phyloP scores from a whole-genome alignment of 1,284 basidiomycete genomes.

The Apiotrichum porosum region DNA sequence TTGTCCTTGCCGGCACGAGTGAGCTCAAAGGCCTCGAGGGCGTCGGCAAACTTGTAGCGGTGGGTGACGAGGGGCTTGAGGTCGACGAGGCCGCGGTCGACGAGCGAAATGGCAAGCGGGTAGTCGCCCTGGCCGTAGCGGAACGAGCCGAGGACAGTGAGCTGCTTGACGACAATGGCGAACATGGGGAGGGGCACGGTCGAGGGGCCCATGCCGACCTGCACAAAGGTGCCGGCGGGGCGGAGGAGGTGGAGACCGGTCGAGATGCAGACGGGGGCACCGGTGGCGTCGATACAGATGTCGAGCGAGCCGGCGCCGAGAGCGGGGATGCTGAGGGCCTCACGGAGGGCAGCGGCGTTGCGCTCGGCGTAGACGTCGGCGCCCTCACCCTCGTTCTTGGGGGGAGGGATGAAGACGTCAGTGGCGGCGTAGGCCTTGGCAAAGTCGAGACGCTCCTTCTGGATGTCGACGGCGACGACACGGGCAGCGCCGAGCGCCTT shows the following conservation, averaged over 20 bases:
- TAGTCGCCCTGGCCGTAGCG: slow-evolving; percentile 49
- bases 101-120: slow-evolving; percentile 55
- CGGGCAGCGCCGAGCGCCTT: slow-evolving; percentile 79
- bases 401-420: slow-evolving; percentile 65
- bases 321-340: slow-evolving; percentile 50
- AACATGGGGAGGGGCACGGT: slow-evolving; percentile 43
- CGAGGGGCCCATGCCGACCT: slow-evolving; percentile 46
- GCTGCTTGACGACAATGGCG: slow-evolving; percentile 44
- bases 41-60: slow-evolving; percentile 57
- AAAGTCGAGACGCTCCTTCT: slow-evolving; percentile 74
- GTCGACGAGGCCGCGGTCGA: slow-evolving; percentile 53
- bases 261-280: slow-evolving; percentile 61
- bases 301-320: slow-evolving; percentile 53
- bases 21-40: slow-evolving; percentile 54
- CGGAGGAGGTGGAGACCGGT: slow-evolving; percentile 57
- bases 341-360: slow-evolving; percentile 48
- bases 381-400: slow-evolving; percentile 61
- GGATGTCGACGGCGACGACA: slow-evolving; percentile 78
- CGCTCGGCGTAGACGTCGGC: slow-evolving; percentile 61
- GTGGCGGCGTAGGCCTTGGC: slow-evolving; percentile 83
- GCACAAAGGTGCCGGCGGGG: slow-evolving; percentile 54
- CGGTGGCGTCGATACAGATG: slow-evolving; percentile 58
- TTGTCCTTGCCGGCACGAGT: slow-evolving; percentile 64
- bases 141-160: slow-evolving; percentile 46
- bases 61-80: slow-evolving; percentile 55